Conservation (phyloP, 2,329 filamentous ascomycete species). For the Botrytis pseudocinerea region DNA sequence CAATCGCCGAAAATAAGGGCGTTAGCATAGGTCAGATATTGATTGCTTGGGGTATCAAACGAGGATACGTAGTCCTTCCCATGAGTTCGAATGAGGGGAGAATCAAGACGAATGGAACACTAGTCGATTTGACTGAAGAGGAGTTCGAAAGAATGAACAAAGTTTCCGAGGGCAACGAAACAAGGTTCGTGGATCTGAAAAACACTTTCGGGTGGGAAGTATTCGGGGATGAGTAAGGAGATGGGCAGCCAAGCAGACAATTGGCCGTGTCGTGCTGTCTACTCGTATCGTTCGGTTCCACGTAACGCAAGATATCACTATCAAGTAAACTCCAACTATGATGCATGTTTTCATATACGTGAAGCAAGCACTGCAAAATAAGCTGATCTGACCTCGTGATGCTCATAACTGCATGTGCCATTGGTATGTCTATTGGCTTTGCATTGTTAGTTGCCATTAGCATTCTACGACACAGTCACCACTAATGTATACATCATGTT, state of each 20-base stretch:
- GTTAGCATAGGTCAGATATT: slow-evolving; percentile 61
- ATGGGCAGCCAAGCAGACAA: neutral
- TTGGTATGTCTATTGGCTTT: neutral
- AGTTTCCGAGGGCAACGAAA: slow-evolving; percentile 65
- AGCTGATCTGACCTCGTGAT: slow-evolving; percentile 5
- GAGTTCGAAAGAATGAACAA: slow-evolving; percentile 57
- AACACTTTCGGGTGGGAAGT: slow-evolving; percentile 73
- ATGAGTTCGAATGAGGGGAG: slow-evolving; percentile 68
- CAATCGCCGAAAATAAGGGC: slow-evolving; percentile 62
- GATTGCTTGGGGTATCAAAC: slow-evolving; percentile 69
- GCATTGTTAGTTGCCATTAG: neutral
- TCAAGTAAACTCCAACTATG: neutral
- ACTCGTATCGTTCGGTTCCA: neutral
- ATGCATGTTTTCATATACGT: neutral
- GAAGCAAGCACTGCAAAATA: slow-evolving; percentile 4
- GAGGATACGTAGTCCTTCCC: slow-evolving; percentile 68
- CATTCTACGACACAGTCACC: neutral
- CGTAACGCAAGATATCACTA: neutral
- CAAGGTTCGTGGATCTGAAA: slow-evolving; percentile 77
- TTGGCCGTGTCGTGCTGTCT: neutral
- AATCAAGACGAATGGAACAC: slow-evolving; percentile 67
- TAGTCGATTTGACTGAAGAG: slow-evolving; percentile 61
- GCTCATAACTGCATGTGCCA: neutral
- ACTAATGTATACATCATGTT: neutral
- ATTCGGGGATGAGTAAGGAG: slow-evolving; percentile 16